Conservation (phyloP, 805 yeast genomes). For the Lachancea nothofagi region DNA sequence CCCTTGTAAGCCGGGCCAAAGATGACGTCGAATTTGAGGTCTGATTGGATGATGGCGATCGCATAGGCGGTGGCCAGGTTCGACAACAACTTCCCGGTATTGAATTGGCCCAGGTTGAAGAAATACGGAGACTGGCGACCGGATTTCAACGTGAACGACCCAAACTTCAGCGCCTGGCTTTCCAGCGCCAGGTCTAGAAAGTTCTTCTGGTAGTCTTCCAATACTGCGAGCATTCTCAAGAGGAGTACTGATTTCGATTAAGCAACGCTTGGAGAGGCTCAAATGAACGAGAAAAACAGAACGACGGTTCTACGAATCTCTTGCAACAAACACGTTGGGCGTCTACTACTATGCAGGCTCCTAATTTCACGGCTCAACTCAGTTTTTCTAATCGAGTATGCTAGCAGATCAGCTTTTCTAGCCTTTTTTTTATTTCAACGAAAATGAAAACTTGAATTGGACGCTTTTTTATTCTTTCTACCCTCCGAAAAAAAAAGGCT, state of each 20-base stretch:
- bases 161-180: conserved; percentile 79
- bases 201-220: conserved; percentile 50
- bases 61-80: conserved; percentile 87
- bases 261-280: neutral
- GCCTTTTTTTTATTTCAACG: too few relatives aligned
- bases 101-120: conserved; percentile 88
- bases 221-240: conserved; percentile 18
- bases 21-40: conserved; percentile 78
- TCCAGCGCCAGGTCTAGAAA: conserved; percentile 81
- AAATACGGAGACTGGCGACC: conserved; percentile 96
- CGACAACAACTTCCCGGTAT: conserved; percentile 72
- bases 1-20: conserved; percentile 99
- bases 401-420: too few relatives aligned
- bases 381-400: too few relatives aligned
- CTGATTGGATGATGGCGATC: conserved; percentile 73
- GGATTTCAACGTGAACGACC: conserved; percentile 81
- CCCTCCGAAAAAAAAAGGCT: too few relatives aligned
- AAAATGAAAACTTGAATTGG: too few relatives aligned
- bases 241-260: neutral
- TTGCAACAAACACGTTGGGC: too few relatives aligned
- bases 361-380: too few relatives aligned
- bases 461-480: too few relatives aligned
- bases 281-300: too few relatives aligned
- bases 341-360: too few relatives aligned
- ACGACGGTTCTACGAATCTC: too few relatives aligned